phyloP scores from a whole-genome alignment of 306 rosid species.

The Luffa aegyptiaca region DNA sequence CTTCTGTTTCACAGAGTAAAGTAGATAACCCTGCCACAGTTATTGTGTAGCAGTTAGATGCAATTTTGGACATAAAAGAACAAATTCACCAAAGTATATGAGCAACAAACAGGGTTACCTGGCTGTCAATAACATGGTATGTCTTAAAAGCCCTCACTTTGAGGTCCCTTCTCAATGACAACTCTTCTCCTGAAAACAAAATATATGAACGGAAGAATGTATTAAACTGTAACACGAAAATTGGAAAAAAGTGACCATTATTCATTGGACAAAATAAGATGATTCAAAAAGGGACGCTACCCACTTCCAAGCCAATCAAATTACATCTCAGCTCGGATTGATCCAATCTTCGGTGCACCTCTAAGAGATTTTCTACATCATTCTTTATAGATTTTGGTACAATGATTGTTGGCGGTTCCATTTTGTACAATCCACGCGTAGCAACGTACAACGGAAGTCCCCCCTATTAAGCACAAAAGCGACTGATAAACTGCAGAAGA shows the following conservation, averaged over 20 bases:
- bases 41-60: constrained; percentile 9
- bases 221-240: neutral
- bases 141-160: constrained; percentile 83
- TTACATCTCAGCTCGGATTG: constrained; percentile 73
- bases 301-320: constrained; percentile 78
- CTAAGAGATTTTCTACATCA: constrained; percentile 70
- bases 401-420: constrained; percentile 81
- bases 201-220: constrained; percentile 1
- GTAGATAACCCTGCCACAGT: constrained; percentile 68
- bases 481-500: neutral
- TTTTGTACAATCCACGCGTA: constrained; percentile 70
- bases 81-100: neutral
- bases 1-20: constrained; percentile 63
- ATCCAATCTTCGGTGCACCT: constrained; percentile 77
- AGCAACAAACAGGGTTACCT: constrained; percentile 31
- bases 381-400: constrained; percentile 65
- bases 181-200: constrained; percentile 65
- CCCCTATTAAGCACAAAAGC: constrained; percentile 39
- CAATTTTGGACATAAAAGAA: neutral
- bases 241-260: neutral
- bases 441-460: constrained; percentile 94
- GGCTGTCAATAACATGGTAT: constrained; percentile 79
- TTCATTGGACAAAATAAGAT: neutral
- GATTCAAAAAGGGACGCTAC: constrained; percentile 31
- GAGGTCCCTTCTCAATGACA: constrained; percentile 55